Evolutionary conservation across 768 basidiomycete genomes (phyloP), one percentile per base, ranked within the genome.

Genomic region (Neoboletus brunneissimus): DNA sequence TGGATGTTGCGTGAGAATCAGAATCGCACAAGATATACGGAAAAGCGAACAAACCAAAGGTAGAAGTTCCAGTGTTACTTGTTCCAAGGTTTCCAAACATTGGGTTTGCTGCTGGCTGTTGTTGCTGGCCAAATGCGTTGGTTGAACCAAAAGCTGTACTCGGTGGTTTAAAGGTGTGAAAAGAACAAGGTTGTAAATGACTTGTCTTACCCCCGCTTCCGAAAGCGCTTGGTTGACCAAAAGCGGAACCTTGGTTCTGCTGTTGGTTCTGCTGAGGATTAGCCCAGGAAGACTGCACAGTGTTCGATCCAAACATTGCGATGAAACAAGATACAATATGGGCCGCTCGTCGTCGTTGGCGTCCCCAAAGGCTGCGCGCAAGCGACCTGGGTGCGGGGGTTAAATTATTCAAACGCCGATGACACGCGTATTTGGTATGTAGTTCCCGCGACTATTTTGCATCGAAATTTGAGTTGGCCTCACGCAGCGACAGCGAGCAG

Each of bases 71-170:
- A 20, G 72, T 50, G 16, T 49, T 67, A 15, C 75, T 66, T 53
- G 72, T 72, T 25, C 73, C 76, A 45, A 85, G 67, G 58, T 80
- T 82, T 48, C 89, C 89, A 69, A 91, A 92, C 88, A 91, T 91
- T 41, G 89, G 87, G 65, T 91, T 91, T 5, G 84, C 80, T 63
- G 81, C 81, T 65, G 83, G 86, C 60, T 82, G 86, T 63, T 79
- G 82, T 66, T 82, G 87, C 60, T 87, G 85, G 51, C 84, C 82
- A 77, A 88, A 88, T 56, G 83, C 74, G 64, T 68, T 71, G 52
- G 76, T 67, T 51, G 79, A 74, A 59, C 83, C 81, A 68, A 85
- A 85, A 51, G 78, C 83, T 84, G 71, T 67, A 65, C 45, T 61
- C 58, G 62, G 55, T 59, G 53, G 57, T 55, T 64, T 54, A 58